Evolutionary conservation across 208 protist species (phyloP), one percentile per base, ranked within the genome.

Genomic region (Leishmania tropica): DNA sequence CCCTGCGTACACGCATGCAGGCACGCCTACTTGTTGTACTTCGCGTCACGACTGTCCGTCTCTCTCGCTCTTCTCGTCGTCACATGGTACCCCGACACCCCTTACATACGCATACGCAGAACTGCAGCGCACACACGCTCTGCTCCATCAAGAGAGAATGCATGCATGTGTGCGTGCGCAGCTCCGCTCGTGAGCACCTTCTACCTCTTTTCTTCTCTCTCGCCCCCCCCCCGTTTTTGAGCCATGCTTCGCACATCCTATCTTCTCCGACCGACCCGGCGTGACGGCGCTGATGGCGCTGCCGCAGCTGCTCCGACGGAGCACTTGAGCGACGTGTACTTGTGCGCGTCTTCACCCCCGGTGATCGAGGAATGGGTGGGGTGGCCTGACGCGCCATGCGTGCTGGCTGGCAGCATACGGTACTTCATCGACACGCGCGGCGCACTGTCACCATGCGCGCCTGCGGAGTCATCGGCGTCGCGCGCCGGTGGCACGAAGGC

Each of bases 341-440:
- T 90, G 42, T 90, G 87, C 65, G 82, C 81, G 8, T 58, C 85
- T 19, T 65, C 72, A 35, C 87, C 87, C 21, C 60, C 71, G 8
- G 80, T 86, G 45, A 47, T n/a, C 28, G 87, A 90, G 83, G 68
- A 79, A 48, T 90, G 87, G 87, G 65, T 6, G 31, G 79, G 65
- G 21, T 88, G 79, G 78, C 81, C 74, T 65, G 10, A 37, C 37
- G 35, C 58, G 28, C 48, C 67, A 31, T 51, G 45, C 42, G 81
- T 83, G 37, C 5, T 64, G 28, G 47, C 37, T 45, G 76, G 76
- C 37, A 54, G 60, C 58, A 53, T 19, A 24, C 58, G 21, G 21
- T 28, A 51, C 42, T 13, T 11, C 42, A 71, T 79, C 21, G 6
- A 35, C 58, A 3, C 11, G 5, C 37, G 53, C 35, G 58, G 75